Conservation (phyloP, 176 grass and related monocot genomes). For the Cenchrus fungigraminus region DNA sequence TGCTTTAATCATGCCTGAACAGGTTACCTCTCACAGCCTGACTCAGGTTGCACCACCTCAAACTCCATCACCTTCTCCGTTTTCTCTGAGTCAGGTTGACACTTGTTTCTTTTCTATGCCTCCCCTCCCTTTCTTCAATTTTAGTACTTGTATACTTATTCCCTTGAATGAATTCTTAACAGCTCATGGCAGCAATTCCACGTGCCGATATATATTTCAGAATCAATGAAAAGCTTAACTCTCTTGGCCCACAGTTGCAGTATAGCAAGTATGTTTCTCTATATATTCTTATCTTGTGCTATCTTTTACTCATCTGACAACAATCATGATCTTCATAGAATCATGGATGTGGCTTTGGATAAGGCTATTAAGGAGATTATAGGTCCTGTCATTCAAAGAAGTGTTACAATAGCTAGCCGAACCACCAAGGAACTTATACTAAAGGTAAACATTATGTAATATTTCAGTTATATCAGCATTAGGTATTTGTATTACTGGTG, state of each 20-base stretch:
- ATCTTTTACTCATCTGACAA: constrained; percentile 36
- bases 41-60: constrained; percentile 69
- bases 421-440: constrained; percentile 97
- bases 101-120: constrained; percentile 34
- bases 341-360: constrained; percentile 93
- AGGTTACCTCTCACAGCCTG: constrained; percentile 60
- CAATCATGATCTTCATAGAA: constrained; percentile 50
- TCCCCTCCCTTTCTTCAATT: not conserved
- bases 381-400: constrained; percentile 93
- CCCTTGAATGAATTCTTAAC: constrained; percentile 40
- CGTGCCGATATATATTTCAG: constrained; percentile 80
- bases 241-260: constrained; percentile 76
- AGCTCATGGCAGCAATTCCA: constrained; percentile 92
- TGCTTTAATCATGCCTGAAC: constrained; percentile 84
- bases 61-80: constrained; percentile 65
- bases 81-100: constrained; percentile 88
- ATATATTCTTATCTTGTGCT: not conserved
- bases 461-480: not conserved
- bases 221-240: constrained; percentile 91
- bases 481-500: constrained; percentile 32
- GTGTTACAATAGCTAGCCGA: constrained; percentile 95
- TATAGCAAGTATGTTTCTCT: constrained; percentile 69
- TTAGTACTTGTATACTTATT: constrained; percentile 28
- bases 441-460: constrained; percentile 53
- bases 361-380: constrained; percentile 93